Evolutionary conservation across 257 asterid genomes (phyloP), one percentile per base, ranked within the genome.

Genomic region (Marsdenia floribunda): DNA sequence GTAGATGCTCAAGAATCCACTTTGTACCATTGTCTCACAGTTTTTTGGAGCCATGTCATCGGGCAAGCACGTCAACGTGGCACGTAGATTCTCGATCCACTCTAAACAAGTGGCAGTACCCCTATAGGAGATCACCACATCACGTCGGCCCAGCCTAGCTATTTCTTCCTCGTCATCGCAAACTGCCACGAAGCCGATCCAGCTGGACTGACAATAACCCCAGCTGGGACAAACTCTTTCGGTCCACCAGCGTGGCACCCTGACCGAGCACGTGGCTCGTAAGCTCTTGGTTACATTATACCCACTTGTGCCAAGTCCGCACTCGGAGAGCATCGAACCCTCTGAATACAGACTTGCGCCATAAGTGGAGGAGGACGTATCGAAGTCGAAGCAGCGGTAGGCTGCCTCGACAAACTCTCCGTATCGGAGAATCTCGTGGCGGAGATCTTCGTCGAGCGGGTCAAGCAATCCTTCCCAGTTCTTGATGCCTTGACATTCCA

Each of bases 171-270:
- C 53, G 83, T 94, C 91, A 12, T 80, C 70, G 38, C 97, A 94
- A 2, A 94, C 96, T 0, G 99, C 99, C 86, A 92, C 97, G 75
- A 92, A 94, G 0, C 97, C 99, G 0, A 94, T 83, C 93, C 97
- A 92, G 85, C 96, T 88, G n/a, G 93, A 90, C 71, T 21, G 85
- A 8, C 88, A 55, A 5, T 93, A 76, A 55, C 76, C 86, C 91
- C 93, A 88, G 0, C 73, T 71, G 1, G 96, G 96, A 44, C 12
- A 8, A 2, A 86, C 35, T 15, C 76, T 75, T 12, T 82, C 80
- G 0, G 86, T 76, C 94, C 96, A 92, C 96, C 96, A 92, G 3
- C 75, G 64, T 9, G 97, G 97, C 47, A 90, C 85, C 16, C 68
- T 82, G n/a, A 81, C 81, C n/a, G 92, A 89, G 15, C 90, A 89